Evolutionary conservation across 352 stramenopile genomes (phyloP).

Genomic region (Phytopythium sindhum): DNA sequence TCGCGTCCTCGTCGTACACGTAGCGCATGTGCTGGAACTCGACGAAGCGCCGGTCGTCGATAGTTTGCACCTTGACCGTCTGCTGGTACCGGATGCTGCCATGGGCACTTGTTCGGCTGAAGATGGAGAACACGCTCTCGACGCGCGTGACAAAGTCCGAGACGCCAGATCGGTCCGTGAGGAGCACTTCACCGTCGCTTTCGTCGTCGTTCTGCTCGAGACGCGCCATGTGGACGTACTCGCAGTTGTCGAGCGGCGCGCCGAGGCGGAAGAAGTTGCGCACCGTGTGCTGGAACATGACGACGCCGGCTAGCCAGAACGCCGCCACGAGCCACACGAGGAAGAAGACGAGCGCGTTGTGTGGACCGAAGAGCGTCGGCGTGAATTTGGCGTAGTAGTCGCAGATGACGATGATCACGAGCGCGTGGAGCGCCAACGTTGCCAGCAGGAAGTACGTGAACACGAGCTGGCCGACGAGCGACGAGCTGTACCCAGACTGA

Average conservation of each 20-base stretch:
- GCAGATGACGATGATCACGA: slow-evolving; percentile 30
- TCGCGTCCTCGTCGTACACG: slow-evolving; percentile 22
- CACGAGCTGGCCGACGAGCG: slow-evolving; percentile 12
- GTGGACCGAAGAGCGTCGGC: slow-evolving; percentile 20
- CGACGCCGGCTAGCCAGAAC: slow-evolving; percentile 24
- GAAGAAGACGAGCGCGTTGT: slow-evolving; percentile 29
- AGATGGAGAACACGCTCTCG: slow-evolving; percentile 11
- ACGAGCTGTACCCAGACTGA: slow-evolving; percentile 19
- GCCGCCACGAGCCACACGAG: slow-evolving; percentile 27
- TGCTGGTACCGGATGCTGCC: slow-evolving; percentile 19
- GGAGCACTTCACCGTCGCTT: slow-evolving; percentile 23
- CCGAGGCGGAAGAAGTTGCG: slow-evolving; percentile 33
- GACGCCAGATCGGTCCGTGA: slow-evolving; percentile 23
- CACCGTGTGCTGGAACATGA: slow-evolving; percentile 18
- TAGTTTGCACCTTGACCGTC: slow-evolving; percentile 21
- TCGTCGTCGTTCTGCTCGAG: slow-evolving; percentile 7
- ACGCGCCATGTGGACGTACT: slow-evolving; percentile 34
- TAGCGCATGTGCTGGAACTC: slow-evolving; percentile 51
- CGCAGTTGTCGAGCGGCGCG: slow-evolving; percentile 20
- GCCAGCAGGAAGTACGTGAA: slow-evolving; percentile 21
- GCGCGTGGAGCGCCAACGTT: slow-evolving; percentile 17
- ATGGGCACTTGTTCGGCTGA: slow-evolving; percentile 3
- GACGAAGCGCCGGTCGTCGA: slow-evolving; percentile 18
- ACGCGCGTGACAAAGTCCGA: slow-evolving; percentile 26
- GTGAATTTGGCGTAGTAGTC: slow-evolving; percentile 35